Evolutionary conservation across 768 basidiomycete genomes (phyloP).

Genomic region (Coprinopsis strossmayeri): DNA sequence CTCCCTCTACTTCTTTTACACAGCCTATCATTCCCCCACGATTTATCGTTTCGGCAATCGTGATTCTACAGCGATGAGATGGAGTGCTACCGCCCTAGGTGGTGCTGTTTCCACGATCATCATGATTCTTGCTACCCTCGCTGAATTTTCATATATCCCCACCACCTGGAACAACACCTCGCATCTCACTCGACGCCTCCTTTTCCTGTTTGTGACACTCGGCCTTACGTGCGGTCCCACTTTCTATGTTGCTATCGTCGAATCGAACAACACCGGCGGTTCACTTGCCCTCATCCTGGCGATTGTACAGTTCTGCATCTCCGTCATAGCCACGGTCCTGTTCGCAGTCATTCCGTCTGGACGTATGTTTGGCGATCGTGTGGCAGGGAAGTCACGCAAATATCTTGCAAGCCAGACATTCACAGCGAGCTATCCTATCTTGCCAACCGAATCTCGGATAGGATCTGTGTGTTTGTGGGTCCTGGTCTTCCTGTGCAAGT

Average conservation of each 20-base stretch:
- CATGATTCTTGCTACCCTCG: conserved; percentile 91
- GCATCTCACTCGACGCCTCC: conserved; percentile 84
- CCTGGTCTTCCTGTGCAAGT: conserved; percentile 94
- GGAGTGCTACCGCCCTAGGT: conserved; percentile 92
- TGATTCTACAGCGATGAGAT: conserved; percentile 73
- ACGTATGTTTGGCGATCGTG: conserved; percentile 97
- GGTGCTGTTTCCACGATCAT: conserved; percentile 94
- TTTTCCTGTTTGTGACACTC: conserved; percentile 88
- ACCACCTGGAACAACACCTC: conserved; percentile 99
- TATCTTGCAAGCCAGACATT: conserved; percentile 98
- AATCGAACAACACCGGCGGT: conserved; percentile 56
- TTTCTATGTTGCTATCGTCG: conserved; percentile 87
- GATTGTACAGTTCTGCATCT: conserved; percentile 94
- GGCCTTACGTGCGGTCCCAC: conserved; percentile 90
- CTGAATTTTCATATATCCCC: conserved; percentile 96
- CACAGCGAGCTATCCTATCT: conserved; percentile 86
- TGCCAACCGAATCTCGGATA: conserved; percentile 58
- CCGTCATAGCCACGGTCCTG: conserved; percentile 76
- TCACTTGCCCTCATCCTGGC: conserved; percentile 85
- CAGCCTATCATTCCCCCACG: conserved; percentile 85
- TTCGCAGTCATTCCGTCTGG: conserved; percentile 94
- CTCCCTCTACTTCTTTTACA: conserved; percentile 94
- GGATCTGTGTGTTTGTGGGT: conserved; percentile 83
- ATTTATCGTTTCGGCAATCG: conserved; percentile 61
- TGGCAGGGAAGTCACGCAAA: conserved; percentile 91